A percentile compares a stretch with the other conserved stretches of the same genome.
These are phyloP conservation scores for Aureobasidium subglaciale DNA, from an alignment of 2,329 filamentous ascomycete species.

Conservation along the genomic window DNA sequence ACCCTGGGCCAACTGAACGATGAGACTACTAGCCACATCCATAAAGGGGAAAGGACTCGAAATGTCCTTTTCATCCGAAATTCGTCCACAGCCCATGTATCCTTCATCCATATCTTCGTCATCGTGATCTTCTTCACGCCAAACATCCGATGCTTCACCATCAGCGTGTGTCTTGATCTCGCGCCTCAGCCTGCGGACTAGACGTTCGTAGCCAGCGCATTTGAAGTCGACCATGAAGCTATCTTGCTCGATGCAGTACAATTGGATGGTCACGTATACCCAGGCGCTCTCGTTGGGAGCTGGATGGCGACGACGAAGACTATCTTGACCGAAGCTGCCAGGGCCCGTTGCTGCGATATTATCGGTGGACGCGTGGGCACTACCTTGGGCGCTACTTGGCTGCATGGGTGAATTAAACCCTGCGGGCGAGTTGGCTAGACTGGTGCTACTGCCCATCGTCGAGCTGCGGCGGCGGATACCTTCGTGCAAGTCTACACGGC, in stretches of 20 bases:
- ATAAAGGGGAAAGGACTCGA: slow-evolving; percentile 93
- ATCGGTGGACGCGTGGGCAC: slow-evolving; percentile 22
- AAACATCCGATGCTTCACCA: slow-evolving; percentile 29
- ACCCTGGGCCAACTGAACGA: slow-evolving; percentile 84
- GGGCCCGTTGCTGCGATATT: slow-evolving; percentile 23
- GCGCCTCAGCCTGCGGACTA: slow-evolving; percentile 45
- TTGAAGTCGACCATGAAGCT: slow-evolving; percentile 98
- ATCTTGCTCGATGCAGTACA: slow-evolving; percentile 86
- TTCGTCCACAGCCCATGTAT: slow-evolving; percentile 42
- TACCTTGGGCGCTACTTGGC: slow-evolving; percentile 15
- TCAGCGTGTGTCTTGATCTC: slow-evolving; percentile 23
- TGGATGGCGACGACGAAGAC: slow-evolving; percentile 22
- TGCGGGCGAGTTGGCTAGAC: slow-evolving; percentile 11
- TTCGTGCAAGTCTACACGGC: slow-evolving; percentile 38
- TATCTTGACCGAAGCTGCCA: slow-evolving; percentile 3
- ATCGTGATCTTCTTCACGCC: slow-evolving; percentile 25
- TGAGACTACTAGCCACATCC: slow-evolving; percentile 84
- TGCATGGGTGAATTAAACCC: slow-evolving; percentile 8
- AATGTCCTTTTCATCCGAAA: slow-evolving; percentile 80
- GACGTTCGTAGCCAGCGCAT: slow-evolving; percentile 92
- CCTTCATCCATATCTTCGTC: slow-evolving; percentile 32
- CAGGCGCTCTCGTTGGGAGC: slow-evolving; percentile 64
- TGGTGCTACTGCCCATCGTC: slow-evolving; percentile 21
- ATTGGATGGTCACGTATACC: slow-evolving; percentile 91
- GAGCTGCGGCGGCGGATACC: slow-evolving; percentile 22